Conservation (phyloP, 2,329 filamentous ascomycete genomes). For the Rhinocladiella similis region DNA sequence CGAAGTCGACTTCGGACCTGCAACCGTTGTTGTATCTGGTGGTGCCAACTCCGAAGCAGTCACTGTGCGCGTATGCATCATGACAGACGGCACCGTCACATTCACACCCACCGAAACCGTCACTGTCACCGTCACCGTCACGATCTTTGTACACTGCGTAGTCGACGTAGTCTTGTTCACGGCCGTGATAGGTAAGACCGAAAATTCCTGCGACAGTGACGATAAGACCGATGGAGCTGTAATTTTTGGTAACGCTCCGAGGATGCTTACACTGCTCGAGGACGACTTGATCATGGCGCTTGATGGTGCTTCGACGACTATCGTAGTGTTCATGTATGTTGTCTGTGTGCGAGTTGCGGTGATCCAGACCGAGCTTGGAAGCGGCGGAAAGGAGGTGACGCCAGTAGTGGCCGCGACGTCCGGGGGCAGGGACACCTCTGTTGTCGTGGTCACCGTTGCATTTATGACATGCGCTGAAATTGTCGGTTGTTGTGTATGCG, state of each 20-base stretch:
- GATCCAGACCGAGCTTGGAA: neutral
- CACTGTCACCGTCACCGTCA: neutral
- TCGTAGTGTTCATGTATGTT: neutral
- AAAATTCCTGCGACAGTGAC: neutral
- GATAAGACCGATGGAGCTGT: neutral
- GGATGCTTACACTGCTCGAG: neutral
- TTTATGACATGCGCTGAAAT: too few relatives aligned
- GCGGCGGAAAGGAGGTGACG: neutral
- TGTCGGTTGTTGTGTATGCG: too few relatives aligned
- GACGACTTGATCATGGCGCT: neutral
- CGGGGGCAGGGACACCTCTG: too few relatives aligned
- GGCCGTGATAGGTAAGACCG: neutral
- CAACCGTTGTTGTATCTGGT: too few relatives aligned
- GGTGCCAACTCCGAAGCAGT: neutral
- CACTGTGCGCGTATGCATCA: neutral
- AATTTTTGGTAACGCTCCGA: neutral
- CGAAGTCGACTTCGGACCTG: too few relatives aligned
- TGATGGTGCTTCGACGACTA: neutral
- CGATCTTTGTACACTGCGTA: neutral
- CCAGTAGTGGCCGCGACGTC: too few relatives aligned
- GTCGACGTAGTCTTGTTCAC: neutral
- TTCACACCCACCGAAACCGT: conserved; percentile 1
- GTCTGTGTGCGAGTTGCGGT: neutral
- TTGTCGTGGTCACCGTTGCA: too few relatives aligned
- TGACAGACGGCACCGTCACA: neutral